phyloP scores from a whole-genome alignment of 2,329 filamentous ascomycete species.

The Neonectria coccinea region DNA sequence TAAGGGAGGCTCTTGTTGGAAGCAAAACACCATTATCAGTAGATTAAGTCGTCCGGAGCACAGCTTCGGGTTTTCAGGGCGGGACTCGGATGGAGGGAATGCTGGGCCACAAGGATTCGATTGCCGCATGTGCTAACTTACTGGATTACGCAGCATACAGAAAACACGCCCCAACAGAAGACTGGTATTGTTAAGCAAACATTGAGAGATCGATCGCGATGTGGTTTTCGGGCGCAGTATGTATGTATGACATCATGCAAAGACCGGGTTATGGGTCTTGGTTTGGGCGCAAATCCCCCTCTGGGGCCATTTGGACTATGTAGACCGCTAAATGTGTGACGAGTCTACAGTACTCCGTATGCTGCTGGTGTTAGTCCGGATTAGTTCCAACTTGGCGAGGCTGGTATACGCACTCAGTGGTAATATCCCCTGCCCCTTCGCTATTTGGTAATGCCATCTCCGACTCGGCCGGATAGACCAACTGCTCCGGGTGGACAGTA shows the following conservation, averaged over 20 bases:
- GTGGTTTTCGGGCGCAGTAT: slow-evolving; percentile 2
- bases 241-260: slow-evolving; percentile 19
- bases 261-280: background rate
- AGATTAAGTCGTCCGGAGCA: background rate
- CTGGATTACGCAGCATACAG: background rate
- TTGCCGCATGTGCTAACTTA: background rate
- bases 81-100: background rate
- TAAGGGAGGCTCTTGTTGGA: too few relatives aligned
- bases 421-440: background rate
- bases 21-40: background rate
- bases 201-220: background rate
- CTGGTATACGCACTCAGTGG: background rate
- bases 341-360: background rate
- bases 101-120: background rate
- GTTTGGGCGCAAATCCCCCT: background rate
- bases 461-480: slow-evolving; percentile 20
- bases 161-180: background rate
- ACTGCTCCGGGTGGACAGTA: background rate
- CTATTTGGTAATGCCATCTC: background rate
- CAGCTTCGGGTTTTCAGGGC: background rate
- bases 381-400: background rate
- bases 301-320: background rate
- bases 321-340: background rate
- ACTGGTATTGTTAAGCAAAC: background rate
- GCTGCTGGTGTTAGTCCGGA: background rate